Base-by-base conservation (phyloP, 495 filamentous ascomycete species). In the Podospora anserina region DNA sequence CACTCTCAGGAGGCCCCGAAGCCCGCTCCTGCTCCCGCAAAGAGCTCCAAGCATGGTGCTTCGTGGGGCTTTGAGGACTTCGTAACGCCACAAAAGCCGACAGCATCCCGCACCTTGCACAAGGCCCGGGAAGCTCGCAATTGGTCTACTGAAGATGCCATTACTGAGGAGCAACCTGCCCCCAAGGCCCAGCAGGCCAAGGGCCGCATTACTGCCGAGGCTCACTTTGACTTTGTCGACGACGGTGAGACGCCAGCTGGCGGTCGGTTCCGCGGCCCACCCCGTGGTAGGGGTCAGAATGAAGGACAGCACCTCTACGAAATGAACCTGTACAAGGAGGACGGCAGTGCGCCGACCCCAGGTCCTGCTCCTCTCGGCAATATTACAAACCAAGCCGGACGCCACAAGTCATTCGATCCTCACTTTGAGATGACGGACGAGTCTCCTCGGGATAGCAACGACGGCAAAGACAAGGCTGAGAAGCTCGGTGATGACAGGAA, bases 41-140 rank as follows among this genome's bases (percentile, higher is more conserved):
- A 58, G 55, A 85, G 85, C 74, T 83, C 84, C 58, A 92, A 91
- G 79, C 86, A 91, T 74, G 78, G 79, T 30, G 85, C 85, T 56
- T 86, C 90, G 63, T 97, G 93, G 93, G 88, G 88, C 58, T 97
- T 97, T 78, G 90, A 91, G 58, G 92, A 96, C 77, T 94, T 94
- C 72, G 79, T 80, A 20, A 94, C 93, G 4, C 94, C 95, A 0
- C 83, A 89, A 70, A 97, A 96, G 79, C 70, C 81, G 27, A 74
- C 79, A 32, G 78, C 81, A 4, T 73, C 67, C 55, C 82, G 82
- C 61, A 72, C 75, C 3, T 72, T 87, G 18, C 66, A 75, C 67
- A 80, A 82, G 20, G 80, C 82, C 13, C 82, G 85, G 32, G 84
- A 88, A 66, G 82, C 82, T 30, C 85, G 87, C 60, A 88, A 93